Evolutionary conservation across 1,284 basidiomycete species (phyloP), one percentile per base, ranked within the genome.

Genomic region (Apiotrichum akiyoshidainum): DNA sequence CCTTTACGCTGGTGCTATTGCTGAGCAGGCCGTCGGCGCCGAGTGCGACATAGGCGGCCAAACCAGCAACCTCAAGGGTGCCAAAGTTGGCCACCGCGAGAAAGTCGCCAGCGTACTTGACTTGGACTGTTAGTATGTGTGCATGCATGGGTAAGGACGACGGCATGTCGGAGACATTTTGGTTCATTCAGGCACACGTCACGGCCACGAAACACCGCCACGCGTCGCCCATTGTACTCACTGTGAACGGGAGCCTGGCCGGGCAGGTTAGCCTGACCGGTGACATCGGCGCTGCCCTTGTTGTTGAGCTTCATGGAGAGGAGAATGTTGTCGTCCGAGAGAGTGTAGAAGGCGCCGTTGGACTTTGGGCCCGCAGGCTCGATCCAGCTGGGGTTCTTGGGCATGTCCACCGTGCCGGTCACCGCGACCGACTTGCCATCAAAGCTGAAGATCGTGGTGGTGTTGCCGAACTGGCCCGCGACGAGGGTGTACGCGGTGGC

Each of bases 351-450:
- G 7, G 69, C 10, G 45, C 33, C 21, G 45, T 46, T 46, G 5
- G 42, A 21, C 11, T 21, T n/a, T n/a, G 21, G 16, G 35, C 21
- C 21, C 7, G 14, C 64, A 44, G 63, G 52, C 46, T 59, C 57
- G 12, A 77, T 51, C 75, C 75, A 77, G 39, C 70, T 71, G 2
- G 70, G 64, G 54, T 65, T 68, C 33, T 60, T 21, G 22, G 53
- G 53, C 35, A 37, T 47, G 9, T 59, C 53, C 14, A 52, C 39
- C 33, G 50, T 46, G 37, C 46, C 45, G 21, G 37, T 50, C 26
- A 34, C 19, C 35, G 50, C 47, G 22, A 60, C 47, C 13, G 55
- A 33, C 4, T 46, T 34, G 33, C 61, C 62, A 46, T 73, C 68
- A 52, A 77, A 75, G 5, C 65, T 55, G 44, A 72, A 41, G 41